Conservation (phyloP, 208 protist species). For the Leishmania tarentolae region DNA sequence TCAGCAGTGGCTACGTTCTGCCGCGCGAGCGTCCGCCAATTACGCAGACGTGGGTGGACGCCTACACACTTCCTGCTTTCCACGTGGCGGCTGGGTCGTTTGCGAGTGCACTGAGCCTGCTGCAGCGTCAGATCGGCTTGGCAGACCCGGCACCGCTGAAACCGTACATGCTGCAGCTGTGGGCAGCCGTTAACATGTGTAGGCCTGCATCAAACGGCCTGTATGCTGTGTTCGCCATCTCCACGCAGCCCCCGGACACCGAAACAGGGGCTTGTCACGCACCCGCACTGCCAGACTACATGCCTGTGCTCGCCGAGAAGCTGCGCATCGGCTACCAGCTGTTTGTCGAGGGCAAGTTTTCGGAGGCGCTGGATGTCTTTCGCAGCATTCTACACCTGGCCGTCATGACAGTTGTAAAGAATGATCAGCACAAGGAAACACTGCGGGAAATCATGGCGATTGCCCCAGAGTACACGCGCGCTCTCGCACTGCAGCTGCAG, state of each 20-base stretch:
- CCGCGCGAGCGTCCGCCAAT: conserved; percentile 61
- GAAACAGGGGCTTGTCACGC: conserved; percentile 41
- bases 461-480: conserved; percentile 71
- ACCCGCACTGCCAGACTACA: conserved; percentile 55
- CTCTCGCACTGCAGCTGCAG: conserved; percentile 79
- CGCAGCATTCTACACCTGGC: conserved; percentile 76
- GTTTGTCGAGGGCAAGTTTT: conserved; percentile 93
- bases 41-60: conserved; percentile 81
- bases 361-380: conserved; percentile 85
- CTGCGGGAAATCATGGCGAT: conserved; percentile 65
- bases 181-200: conserved; percentile 64
- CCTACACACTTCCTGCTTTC: conserved; percentile 86
- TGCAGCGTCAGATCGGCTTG: conserved; percentile 91
- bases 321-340: conserved; percentile 80
- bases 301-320: conserved; percentile 71
- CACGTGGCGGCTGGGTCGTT: conserved; percentile 97
- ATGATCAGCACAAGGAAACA: conserved; percentile 50
- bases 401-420: conserved; percentile 80
- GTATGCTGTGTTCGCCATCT: conserved; percentile 44
- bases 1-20: conserved; percentile 36
- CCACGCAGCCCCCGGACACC: conserved; percentile 37
- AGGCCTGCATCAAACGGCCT: conserved; percentile 46
- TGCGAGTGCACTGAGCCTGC: conserved; percentile 89
- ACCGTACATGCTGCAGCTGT: conserved; percentile 88
- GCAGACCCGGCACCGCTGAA: conserved; percentile 91